Evolutionary conservation across 495 filamentous ascomycete genomes (phyloP).

Genomic region (Penicillium coprophilum): DNA sequence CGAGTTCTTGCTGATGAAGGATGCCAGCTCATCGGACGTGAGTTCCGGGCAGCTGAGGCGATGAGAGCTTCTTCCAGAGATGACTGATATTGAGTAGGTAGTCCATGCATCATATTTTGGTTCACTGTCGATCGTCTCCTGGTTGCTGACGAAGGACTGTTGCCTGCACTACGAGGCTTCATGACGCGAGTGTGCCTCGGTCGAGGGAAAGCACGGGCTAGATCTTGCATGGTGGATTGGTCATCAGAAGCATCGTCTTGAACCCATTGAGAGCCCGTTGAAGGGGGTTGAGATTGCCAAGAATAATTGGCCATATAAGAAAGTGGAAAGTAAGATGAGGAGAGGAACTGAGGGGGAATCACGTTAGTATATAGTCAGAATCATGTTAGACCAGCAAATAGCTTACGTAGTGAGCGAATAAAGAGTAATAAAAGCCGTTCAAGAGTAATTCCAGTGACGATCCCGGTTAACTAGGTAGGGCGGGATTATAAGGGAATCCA

Average conservation of each 20-base stretch:
- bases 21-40: constrained; percentile 72
- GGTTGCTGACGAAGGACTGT: constrained; percentile 62
- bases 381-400: constrained; percentile 1
- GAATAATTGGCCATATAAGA: constrained; percentile 38
- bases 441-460: constrained; percentile 15
- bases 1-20: constrained; percentile 46
- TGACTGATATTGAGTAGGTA: constrained; percentile 28
- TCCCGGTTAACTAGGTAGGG: constrained; percentile 7
- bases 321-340: not conserved
- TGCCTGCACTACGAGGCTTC: constrained; percentile 68
- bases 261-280: constrained; percentile 34
- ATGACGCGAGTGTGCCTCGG: constrained; percentile 52
- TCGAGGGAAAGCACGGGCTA: constrained; percentile 36
- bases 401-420: constrained; percentile 5
- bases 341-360: constrained; percentile 1
- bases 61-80: constrained; percentile 39
- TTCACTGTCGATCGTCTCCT: constrained; percentile 56
- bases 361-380: constrained; percentile 2
- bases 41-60: constrained; percentile 36
- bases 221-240: constrained; percentile 31
- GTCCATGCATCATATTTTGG: constrained; percentile 40
- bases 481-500: constrained; percentile 26
- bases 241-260: constrained; percentile 25
- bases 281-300: constrained; percentile 32
- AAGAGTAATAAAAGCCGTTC: constrained; percentile 7